Percentiles rank a stretch among this genome's conserved stretches.
These are phyloP conservation scores for Tuber aestivum DNA, from an alignment of 495 filamentous ascomycete species.

Conservation along the genomic window DNA sequence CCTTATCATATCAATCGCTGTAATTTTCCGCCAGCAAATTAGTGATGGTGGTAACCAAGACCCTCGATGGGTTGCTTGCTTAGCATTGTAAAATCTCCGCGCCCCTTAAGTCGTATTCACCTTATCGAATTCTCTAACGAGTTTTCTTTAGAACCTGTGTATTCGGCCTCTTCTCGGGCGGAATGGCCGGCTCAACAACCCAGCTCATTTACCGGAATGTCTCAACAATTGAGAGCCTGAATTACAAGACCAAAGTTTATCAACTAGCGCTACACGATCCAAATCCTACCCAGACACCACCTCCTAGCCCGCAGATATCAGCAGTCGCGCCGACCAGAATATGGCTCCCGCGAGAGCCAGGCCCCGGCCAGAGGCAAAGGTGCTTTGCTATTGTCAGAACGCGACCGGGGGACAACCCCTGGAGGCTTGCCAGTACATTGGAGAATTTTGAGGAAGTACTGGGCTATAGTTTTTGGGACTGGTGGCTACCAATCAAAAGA, in stretches of 20 bases:
- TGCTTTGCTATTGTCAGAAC: slow-evolving; percentile 69
- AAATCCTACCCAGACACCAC: slow-evolving; percentile 45
- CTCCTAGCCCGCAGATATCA: slow-evolving; percentile 42
- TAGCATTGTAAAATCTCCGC: slow-evolving; percentile 10
- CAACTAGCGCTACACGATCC: slow-evolving; percentile 71
- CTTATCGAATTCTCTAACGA: slow-evolving; percentile 20
- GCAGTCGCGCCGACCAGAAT: slow-evolving; percentile 45
- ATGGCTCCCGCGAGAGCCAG: slow-evolving; percentile 21
- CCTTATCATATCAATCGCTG: slow-evolving; percentile 56
- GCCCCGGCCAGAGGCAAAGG: slow-evolving; percentile 20
- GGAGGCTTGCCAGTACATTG: slow-evolving; percentile 57
- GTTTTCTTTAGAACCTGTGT: slow-evolving; percentile 48
- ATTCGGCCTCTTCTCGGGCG: slow-evolving; percentile 67
- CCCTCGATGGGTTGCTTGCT: slow-evolving; percentile 30
- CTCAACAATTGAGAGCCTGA: slow-evolving; percentile 76
- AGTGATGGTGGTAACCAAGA: slow-evolving; percentile 22
- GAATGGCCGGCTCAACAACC: slow-evolving; percentile 65
- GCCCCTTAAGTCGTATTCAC: background rate
- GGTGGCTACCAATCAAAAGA: slow-evolving; percentile 63
- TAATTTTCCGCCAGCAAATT: slow-evolving; percentile 43
- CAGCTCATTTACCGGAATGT: slow-evolving; percentile 64
- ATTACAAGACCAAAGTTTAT: slow-evolving; percentile 56
- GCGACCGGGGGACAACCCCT: slow-evolving; percentile 69
- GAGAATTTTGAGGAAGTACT: slow-evolving; percentile 70
- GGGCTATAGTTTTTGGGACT: slow-evolving; percentile 63